Conservation (phyloP, 768 basidiomycete genomes). For the Gymnopilus junonius region DNA sequence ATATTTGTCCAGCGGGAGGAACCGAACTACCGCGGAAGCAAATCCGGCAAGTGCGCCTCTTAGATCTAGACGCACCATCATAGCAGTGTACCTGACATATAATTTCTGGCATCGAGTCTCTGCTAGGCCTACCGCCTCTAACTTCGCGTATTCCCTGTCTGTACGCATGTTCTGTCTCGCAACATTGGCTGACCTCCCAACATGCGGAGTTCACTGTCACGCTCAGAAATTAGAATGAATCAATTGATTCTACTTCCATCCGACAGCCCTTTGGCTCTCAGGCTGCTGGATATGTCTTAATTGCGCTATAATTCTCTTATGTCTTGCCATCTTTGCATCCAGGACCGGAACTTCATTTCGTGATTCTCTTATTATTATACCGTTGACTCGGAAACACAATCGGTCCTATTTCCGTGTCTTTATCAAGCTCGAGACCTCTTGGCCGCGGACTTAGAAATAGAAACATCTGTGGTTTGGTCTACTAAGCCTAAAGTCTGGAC, state of each 20-base stretch:
- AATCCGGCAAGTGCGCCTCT: background rate
- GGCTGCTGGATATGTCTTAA: background rate
- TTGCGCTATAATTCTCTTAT: background rate
- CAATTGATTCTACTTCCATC: background rate
- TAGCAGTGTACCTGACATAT: background rate
- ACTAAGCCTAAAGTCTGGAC: background rate
- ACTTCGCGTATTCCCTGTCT: too few relatives aligned
- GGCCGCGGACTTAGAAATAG: background rate
- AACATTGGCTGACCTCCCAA: background rate
- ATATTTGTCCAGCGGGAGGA: background rate
- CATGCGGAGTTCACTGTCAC: background rate
- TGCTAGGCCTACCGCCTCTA: background rate
- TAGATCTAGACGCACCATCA: background rate
- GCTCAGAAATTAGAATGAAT: background rate
- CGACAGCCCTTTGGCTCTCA: background rate
- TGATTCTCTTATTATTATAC: background rate
- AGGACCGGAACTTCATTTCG: background rate
- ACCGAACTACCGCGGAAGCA: background rate
- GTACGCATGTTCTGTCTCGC: background rate
- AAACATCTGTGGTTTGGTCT: background rate
- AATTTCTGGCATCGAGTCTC: background rate
- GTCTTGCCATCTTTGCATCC: background rate
- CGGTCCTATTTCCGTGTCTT: background rate
- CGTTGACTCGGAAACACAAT: background rate
- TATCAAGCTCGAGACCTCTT: background rate